Evolutionary conservation across 2,329 filamentous ascomycete genomes (phyloP).

Genomic region (Tricladium varicosporioides): DNA sequence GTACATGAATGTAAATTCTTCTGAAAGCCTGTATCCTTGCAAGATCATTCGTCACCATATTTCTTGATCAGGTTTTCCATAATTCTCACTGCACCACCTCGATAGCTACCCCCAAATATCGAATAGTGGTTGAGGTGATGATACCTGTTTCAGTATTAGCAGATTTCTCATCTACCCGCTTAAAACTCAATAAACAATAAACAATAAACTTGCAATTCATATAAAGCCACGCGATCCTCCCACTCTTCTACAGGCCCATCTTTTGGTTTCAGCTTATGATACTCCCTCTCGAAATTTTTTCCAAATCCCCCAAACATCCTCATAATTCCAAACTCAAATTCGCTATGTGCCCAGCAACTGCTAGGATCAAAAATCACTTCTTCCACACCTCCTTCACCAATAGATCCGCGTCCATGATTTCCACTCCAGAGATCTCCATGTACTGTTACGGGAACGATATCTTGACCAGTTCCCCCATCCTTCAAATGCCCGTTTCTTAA

Average conservation of each 20-base stretch:
- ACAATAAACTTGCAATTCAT: constrained; percentile 67
- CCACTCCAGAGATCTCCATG: constrained; percentile 96
- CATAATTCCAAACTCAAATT: constrained; percentile 94
- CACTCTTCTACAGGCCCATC: constrained; percentile 80
- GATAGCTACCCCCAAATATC: constrained; percentile 79
- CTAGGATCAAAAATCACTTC: constrained; percentile 83
- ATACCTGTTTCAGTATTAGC: constrained; percentile 51
- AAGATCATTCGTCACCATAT: constrained; percentile 49
- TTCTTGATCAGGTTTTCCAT: constrained; percentile 73
- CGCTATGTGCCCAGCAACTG: constrained; percentile 78
- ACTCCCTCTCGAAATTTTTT: constrained; percentile 69
- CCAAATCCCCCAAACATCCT: constrained; percentile 93
- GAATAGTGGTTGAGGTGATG: constrained; percentile 78
- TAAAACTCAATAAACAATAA: neutral
- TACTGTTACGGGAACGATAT: constrained; percentile 73
- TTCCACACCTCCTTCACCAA: constrained; percentile 55
- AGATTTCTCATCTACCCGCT: neutral
- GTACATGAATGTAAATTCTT: no score
- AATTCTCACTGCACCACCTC: constrained; percentile 71
- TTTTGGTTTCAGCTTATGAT: constrained; percentile 71
- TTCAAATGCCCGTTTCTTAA: constrained; percentile 66
- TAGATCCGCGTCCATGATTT: constrained; percentile 68
- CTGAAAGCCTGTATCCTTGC: no score
- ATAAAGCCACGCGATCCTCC: constrained; percentile 76
- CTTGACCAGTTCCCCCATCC: constrained; percentile 41